These are phyloP conservation scores for Dacryopinax primogenitus DNA, from an alignment of 768 basidiomycete genomes.

Conservation along the genomic window DNA sequence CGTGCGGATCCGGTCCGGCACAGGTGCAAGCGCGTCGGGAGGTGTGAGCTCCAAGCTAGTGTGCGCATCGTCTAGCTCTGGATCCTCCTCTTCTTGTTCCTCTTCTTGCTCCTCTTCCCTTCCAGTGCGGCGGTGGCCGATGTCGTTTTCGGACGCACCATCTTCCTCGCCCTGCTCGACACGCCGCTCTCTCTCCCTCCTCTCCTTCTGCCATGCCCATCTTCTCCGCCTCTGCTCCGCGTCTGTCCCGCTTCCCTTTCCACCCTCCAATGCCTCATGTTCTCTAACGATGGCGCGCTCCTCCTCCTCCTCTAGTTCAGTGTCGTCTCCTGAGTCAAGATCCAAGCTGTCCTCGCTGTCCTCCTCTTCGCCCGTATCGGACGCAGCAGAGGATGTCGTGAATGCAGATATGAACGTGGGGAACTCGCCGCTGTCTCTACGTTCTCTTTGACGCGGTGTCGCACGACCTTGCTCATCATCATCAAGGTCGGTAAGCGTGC, in stretches of 20 bases:
- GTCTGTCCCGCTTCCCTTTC: background rate
- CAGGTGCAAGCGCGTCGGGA: background rate
- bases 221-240: background rate
- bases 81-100: background rate
- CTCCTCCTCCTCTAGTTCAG: background rate
- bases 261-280: background rate
- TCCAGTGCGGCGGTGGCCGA: no score
- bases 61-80: background rate
- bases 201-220: conserved; percentile 8
- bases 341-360: background rate
- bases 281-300: background rate
- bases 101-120: background rate
- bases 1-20: background rate
- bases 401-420: conserved; percentile 1
- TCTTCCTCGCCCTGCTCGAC: background rate
- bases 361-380: background rate
- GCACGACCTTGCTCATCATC: background rate
- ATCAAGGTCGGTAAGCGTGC: background rate
- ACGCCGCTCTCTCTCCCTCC: background rate
- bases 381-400: background rate
- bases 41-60: no score
- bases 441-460: background rate
- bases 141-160: background rate
- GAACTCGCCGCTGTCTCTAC: background rate
- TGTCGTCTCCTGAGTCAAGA: background rate